Base-by-base conservation (phyloP, 306 rosid genomes). In the Begonia loranthoides region DNA sequence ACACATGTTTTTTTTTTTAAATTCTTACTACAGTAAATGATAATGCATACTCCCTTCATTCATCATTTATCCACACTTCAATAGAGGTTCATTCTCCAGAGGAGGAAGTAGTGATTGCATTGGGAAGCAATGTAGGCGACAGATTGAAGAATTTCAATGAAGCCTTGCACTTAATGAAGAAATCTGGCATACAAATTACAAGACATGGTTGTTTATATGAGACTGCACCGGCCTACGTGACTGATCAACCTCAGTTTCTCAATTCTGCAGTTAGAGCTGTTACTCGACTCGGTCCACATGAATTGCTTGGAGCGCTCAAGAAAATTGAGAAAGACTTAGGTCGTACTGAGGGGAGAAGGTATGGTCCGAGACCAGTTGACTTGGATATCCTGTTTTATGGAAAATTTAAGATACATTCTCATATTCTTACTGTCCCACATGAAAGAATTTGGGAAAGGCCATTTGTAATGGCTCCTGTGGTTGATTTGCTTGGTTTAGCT, bases 391-490 rank as follows among this genome's bases (percentile, higher is more conserved):
- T 90, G 64, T 90, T 90, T 61, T 82, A 85, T 51, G 99, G 94
- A 54, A 86, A 75, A 67, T 73, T 52, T 44, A 70, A 68, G 70
- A 76, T 86, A 36, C 65, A 67, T 21, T 86, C 94, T 15, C 77
- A 78, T 52, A 63, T 75, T 54, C 94, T 90, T 54, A 72, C 62
- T 0, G 60, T 90, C 54, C 95, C 99, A 39, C 94, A 90, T 49
- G 94, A 86, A 76, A 78, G 88, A 75, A 86, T 82, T 59, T 82
- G 95, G 99, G 99, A 90, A 54, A 72, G 95, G 51, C 95, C 95
- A 1, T 90, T 90, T 72, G 94, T 90, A 22, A 58, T 90, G 72
- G 97, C 94, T 51, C 97, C 97, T 59, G 40, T 90, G 69, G 61
- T 90, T 57, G 97, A 85, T 72, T 72, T 90, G 59, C 57, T 80